Evolutionary conservation across 2,329 filamentous ascomycete species (phyloP).

Genomic region (Monilinia polystroma): DNA sequence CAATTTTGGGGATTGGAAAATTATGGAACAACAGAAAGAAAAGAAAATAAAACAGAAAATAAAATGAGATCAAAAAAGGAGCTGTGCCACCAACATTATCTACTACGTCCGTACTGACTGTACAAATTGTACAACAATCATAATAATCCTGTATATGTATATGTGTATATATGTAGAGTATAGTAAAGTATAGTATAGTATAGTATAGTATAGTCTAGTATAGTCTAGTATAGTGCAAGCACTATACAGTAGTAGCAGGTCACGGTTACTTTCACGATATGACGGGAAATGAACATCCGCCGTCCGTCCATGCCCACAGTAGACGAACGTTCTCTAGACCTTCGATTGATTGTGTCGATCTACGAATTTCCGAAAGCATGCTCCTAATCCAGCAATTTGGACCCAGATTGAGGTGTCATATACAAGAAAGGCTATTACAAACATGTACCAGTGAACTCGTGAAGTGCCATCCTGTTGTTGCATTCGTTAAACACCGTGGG

Average conservation of each 20-base stretch:
- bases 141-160: too few species aligned
- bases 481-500: neutral
- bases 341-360: conserved; percentile 13
- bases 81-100: conserved; percentile 12
- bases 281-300: conserved; percentile 14
- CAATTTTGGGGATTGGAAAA: neutral
- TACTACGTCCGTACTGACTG: neutral
- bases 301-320: neutral
- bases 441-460: neutral
- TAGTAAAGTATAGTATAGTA: too few species aligned
- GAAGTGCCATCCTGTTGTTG: neutral
- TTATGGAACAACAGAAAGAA: too few species aligned
- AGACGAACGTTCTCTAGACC: neutral
- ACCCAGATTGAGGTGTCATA: conserved; percentile 9
- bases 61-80: neutral
- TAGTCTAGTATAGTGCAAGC: too few species aligned
- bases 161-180: too few species aligned
- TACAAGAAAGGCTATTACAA: neutral
- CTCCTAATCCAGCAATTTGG: neutral
- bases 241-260: neutral
- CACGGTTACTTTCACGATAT: too few species aligned
- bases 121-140: too few species aligned
- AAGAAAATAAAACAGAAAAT: too few species aligned
- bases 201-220: too few species aligned
- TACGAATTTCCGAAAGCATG: neutral